Evolutionary conservation across 768 basidiomycete species (phyloP).

Genomic region (Lactarius tabidus): DNA sequence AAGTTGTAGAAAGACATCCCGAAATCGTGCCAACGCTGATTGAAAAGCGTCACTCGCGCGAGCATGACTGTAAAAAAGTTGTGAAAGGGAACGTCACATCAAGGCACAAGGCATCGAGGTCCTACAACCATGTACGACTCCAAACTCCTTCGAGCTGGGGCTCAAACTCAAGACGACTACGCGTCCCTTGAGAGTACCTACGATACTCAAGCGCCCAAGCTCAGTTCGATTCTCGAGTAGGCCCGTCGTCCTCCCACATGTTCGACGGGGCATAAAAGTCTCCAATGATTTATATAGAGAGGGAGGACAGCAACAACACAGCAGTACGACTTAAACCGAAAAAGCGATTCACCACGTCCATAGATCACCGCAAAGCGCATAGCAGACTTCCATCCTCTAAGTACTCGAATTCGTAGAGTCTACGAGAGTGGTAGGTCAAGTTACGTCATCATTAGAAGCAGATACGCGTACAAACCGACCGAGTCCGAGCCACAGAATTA

Average conservation of each 20-base stretch:
- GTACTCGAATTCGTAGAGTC: background rate
- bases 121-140: conserved; percentile 94
- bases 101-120: conserved; percentile 26
- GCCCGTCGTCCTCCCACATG: no score
- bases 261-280: no score
- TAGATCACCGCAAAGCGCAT: no score
- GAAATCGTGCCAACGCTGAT: conserved; percentile 89
- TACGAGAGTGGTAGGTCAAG: background rate
- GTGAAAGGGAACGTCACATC: background rate
- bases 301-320: no score
- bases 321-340: no score
- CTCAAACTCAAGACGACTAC: no score
- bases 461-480: background rate
- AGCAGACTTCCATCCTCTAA: background rate
- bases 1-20: conserved; percentile 88
- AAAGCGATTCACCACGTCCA: no score
- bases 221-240: no score
- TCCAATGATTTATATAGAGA: no score
- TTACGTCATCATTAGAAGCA: background rate
- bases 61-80: conserved; percentile 70
- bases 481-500: background rate
- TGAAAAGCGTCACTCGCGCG: conserved; percentile 87
- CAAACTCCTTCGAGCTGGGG: conserved; percentile 95
- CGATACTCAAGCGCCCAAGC: no score
- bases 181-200: no score